phyloP scores from a whole-genome alignment of 1,284 basidiomycete genomes.

The Pholiota adiposa region DNA sequence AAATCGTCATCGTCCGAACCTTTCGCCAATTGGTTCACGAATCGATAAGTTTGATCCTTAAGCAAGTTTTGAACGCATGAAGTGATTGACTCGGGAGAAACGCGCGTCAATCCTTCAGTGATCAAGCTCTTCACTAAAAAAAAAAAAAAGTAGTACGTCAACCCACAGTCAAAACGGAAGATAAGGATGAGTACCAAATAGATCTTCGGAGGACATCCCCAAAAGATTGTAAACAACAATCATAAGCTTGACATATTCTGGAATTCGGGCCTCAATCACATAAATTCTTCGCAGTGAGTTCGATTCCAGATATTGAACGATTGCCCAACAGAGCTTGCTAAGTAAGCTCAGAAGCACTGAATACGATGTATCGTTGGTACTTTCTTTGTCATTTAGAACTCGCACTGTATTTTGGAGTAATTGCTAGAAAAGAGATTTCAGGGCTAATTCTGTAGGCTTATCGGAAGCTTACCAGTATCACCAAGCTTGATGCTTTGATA shows the following conservation, averaged over 20 bases:
- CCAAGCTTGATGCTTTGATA: slow-evolving; percentile 16
- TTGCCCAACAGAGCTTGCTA: slow-evolving; percentile 27
- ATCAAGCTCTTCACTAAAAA: slow-evolving; percentile 21
- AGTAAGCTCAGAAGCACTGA: slow-evolving; percentile 19
- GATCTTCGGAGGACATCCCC: slow-evolving; percentile 5
- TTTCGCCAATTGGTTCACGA: slow-evolving; percentile 19
- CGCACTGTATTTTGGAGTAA: slow-evolving; percentile 7
- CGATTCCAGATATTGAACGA: slow-evolving; percentile 25
- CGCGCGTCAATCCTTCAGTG: slow-evolving; percentile 20
- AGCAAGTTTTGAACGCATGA: not conserved
- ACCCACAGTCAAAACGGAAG: not conserved
- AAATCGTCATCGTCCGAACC: slow-evolving; percentile 3
- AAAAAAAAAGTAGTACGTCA: too few relatives aligned
- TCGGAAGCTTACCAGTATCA: slow-evolving; percentile 15
- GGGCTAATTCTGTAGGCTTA: not conserved
- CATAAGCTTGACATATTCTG: slow-evolving; percentile 37
- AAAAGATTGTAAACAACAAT: slow-evolving; percentile 23
- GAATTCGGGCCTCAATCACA: slow-evolving; percentile 24
- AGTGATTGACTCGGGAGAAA: slow-evolving; percentile 7
- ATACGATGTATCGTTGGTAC: not conserved
- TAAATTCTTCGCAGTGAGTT: slow-evolving; percentile 10
- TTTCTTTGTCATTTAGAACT: not conserved
- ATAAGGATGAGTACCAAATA: slow-evolving; percentile 11
- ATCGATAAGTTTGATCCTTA: not conserved
- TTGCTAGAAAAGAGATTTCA: slow-evolving; percentile 9